Evolutionary conservation across 2,329 filamentous ascomycete species (phyloP), one percentile per base, ranked within the genome.

Genomic region (Diatrype stigma): DNA sequence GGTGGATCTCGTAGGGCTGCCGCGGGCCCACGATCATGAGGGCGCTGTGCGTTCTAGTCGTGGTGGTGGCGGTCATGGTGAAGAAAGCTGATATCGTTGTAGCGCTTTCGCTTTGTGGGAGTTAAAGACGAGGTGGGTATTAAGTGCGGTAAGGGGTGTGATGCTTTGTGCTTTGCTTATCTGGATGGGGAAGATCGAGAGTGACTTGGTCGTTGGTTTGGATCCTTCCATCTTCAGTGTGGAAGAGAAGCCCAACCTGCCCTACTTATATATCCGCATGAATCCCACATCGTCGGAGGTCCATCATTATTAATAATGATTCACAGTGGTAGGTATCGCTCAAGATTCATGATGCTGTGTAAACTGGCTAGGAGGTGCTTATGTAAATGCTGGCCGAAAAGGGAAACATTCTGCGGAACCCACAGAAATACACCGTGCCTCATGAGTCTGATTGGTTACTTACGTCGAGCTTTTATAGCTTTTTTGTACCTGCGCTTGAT

Each of bases 21-120:
- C 55, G 47, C 3, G 62, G 53, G 26, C 53, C 62, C 14, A 62
- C 60, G 42, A 59, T 59, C 19, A 66, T 63, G 16, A 67, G 50
- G 14, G 58, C 59, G 17, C 60, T 54, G 45, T 66, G 63, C 11
- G 55, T 63, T 30, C 48, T 56, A 30, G 59, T 34, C 1, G 54
- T n/a, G 57, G 61, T 60, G 45, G 2, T 54, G 26, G 30, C 21
- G 42, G 7, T 30, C 10, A 30, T 30, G 10, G 26, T 30, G 11
- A 3, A 11, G 26, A 26, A 16, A 7, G 22, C 34, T 7, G 16
- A 37, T 7, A 37, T 16, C 5, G 10, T 10, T 30, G 26, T 30
- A 30, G 10, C n/a, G n/a, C n/a, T n/a, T n/a, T n/a, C n/a, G n/a
- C n/a, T n/a, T n/a, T n/a, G n/a, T n/a, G n/a, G n/a, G n/a, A n/a